A percentile compares a stretch with the other conserved stretches of the same genome.
Evolutionary conservation across 2,329 filamentous ascomycete genomes (phyloP).

Genomic region (Juglanconis sp.): DNA sequence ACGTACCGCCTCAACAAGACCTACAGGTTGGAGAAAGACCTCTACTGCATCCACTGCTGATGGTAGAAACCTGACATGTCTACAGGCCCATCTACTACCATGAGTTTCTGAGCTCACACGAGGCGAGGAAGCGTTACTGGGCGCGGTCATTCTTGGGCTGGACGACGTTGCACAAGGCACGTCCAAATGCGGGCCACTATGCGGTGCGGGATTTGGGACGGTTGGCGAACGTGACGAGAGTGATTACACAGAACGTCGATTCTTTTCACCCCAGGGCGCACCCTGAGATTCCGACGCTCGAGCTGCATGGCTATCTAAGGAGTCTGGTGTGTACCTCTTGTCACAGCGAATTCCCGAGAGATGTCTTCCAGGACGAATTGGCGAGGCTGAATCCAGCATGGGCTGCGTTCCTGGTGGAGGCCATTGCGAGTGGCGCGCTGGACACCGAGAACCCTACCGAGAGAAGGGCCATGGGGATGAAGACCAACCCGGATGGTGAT

Average conservation of each 20-base stretch:
- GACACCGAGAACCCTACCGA: slow-evolving; percentile 73
- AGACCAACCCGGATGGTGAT: slow-evolving; percentile 90
- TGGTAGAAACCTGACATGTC: no score
- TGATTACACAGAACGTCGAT: slow-evolving; percentile 96
- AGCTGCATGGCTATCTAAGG: slow-evolving; percentile 88
- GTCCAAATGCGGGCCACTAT: slow-evolving; percentile 75
- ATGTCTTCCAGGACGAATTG: slow-evolving; percentile 72
- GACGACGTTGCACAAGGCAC: slow-evolving; percentile 75
- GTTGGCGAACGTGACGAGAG: slow-evolving; percentile 68
- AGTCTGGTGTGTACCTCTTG: slow-evolving; percentile 80
- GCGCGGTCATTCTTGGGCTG: slow-evolving; percentile 91
- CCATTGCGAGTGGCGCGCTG: slow-evolving; percentile 71
- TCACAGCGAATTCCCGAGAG: slow-evolving; percentile 65
- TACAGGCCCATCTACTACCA: slow-evolving; percentile 82
- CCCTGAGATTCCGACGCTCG: slow-evolving; percentile 69
- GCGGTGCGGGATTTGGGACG: slow-evolving; percentile 70
- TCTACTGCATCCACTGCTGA: no score
- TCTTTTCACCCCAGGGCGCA: slow-evolving; percentile 83
- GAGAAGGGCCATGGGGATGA: slow-evolving; percentile 65
- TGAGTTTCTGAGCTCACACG: slow-evolving; percentile 80
- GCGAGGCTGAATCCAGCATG: slow-evolving; percentile 80
- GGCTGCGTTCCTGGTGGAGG: slow-evolving; percentile 71
- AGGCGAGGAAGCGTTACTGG: slow-evolving; percentile 91
- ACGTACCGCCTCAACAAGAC: slow-evolving; percentile 90
- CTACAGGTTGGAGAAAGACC: slow-evolving; percentile 42